Evolutionary conservation across 176 grass and related monocot species (phyloP).

Genomic region (Zizania latifolia): DNA sequence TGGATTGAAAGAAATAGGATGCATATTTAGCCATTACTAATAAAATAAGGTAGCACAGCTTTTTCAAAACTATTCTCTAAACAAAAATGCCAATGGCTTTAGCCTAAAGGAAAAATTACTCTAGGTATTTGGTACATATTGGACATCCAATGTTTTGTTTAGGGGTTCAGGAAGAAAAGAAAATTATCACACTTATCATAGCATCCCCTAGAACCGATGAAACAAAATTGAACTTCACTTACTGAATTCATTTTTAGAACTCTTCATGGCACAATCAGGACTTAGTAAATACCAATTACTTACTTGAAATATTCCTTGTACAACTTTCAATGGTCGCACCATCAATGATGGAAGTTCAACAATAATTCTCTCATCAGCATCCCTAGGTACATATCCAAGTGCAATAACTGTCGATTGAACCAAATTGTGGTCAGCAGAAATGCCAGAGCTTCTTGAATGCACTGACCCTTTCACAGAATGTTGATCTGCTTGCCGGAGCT

Average conservation of each 20-base stretch:
- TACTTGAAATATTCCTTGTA: conserved; percentile 88
- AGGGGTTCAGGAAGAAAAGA: neutral
- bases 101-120: neutral
- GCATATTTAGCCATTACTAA: neutral
- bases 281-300: conserved; percentile 23
- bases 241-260: neutral
- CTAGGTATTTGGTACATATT: neutral
- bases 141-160: neutral
- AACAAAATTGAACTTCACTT: conserved; percentile 8
- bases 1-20: conserved; percentile 6
- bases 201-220: neutral
- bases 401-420: conserved; percentile 60
- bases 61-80: neutral
- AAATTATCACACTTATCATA: neutral
- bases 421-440: conserved; percentile 65
- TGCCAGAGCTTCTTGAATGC: conserved; percentile 61
- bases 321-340: conserved; percentile 93
- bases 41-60: neutral
- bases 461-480: conserved; percentile 54
- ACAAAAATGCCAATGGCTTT: conserved; percentile 8
- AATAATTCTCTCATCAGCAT: conserved; percentile 89
- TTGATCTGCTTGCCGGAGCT: conserved; percentile 54
- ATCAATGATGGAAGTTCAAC: conserved; percentile 87
- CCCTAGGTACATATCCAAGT: conserved; percentile 81
- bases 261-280: neutral